A percentile compares a stretch with the other conserved stretches of the same genome.
phyloP scores from a whole-genome alignment of 2,329 filamentous ascomycete species.

The Colletotrichum tropicale region DNA sequence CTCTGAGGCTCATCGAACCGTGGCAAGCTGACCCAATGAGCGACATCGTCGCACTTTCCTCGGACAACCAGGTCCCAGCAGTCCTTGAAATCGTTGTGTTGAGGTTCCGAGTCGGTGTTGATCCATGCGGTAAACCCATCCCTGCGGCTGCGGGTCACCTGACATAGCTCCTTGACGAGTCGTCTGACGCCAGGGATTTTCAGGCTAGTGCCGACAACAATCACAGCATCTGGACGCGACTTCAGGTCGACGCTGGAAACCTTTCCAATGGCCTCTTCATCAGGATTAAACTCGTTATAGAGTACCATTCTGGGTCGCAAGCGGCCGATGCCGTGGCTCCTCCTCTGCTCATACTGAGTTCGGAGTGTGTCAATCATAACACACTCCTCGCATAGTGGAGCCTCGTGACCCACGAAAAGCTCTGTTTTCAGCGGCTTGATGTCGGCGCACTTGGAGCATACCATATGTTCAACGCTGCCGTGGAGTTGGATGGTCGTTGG shows the following conservation, averaged over 20 bases:
- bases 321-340: conserved; percentile 91
- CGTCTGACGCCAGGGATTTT: conserved; percentile 93
- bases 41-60: conserved; percentile 88
- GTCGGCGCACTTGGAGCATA: conserved; percentile 89
- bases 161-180: conserved; percentile 89
- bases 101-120: conserved; percentile 85
- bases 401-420: conserved; percentile 82
- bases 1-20: conserved; percentile 63
- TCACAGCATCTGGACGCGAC: conserved; percentile 84
- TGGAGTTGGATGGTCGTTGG: conserved; percentile 92
- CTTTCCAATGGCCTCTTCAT: conserved; percentile 93
- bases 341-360: conserved; percentile 77
- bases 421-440: conserved; percentile 77
- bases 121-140: conserved; percentile 94
- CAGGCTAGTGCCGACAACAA: conserved; percentile 94
- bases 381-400: conserved; percentile 81
- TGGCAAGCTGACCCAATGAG: conserved; percentile 69
- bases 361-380: conserved; percentile 77
- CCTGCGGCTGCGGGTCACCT: conserved; percentile 78
- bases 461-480: conserved; percentile 93
- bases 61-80: conserved; percentile 92
- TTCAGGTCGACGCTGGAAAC: conserved; percentile 87
- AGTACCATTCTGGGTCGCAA: conserved; percentile 92
- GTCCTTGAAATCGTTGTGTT: conserved; percentile 83
- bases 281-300: conserved; percentile 97